Conservation (phyloP, 345 rosid species). For the Limnanthes douglasii region DNA sequence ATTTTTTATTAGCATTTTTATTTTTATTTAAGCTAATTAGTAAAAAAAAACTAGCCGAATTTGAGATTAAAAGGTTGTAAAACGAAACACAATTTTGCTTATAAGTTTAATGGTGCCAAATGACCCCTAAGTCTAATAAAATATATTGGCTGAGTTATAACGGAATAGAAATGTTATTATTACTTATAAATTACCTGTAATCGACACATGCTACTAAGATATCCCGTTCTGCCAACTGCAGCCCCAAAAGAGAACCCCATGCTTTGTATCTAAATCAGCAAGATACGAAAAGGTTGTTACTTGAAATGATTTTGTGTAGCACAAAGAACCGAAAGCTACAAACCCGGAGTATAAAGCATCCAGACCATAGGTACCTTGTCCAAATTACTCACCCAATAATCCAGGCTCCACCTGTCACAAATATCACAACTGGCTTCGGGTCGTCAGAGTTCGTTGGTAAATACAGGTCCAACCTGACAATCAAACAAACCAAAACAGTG, state of each 20-base stretch:
- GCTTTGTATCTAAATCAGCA: slow-evolving; percentile 73
- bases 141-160: too few relatives aligned
- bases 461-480: slow-evolving; percentile 68
- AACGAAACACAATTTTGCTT: too few relatives aligned
- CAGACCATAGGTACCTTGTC: slow-evolving; percentile 2
- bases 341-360: background rate
- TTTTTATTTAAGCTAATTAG: too few relatives aligned
- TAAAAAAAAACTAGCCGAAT: too few relatives aligned
- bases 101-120: too few relatives aligned
- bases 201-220: slow-evolving; percentile 89
- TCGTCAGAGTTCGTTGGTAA: slow-evolving; percentile 50
- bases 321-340: background rate
- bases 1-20: too few relatives aligned
- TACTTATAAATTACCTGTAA: slow-evolving; percentile 76
- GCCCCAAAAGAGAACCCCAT: slow-evolving; percentile 96
- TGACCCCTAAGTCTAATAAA: too few relatives aligned
- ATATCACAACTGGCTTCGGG: slow-evolving; percentile 80
- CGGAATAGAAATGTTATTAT: too few relatives aligned
- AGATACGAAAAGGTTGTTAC: slow-evolving; percentile 6
- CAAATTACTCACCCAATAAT: slow-evolving; percentile 66
- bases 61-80: too few relatives aligned
- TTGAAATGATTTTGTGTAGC: slow-evolving; percentile 6
- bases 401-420: slow-evolving; percentile 99
- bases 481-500: background rate
- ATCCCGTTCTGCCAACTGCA: slow-evolving; percentile 87